phyloP scores from a whole-genome alignment of 1,284 basidiomycete genomes.

The Clitocybe nebularis region DNA sequence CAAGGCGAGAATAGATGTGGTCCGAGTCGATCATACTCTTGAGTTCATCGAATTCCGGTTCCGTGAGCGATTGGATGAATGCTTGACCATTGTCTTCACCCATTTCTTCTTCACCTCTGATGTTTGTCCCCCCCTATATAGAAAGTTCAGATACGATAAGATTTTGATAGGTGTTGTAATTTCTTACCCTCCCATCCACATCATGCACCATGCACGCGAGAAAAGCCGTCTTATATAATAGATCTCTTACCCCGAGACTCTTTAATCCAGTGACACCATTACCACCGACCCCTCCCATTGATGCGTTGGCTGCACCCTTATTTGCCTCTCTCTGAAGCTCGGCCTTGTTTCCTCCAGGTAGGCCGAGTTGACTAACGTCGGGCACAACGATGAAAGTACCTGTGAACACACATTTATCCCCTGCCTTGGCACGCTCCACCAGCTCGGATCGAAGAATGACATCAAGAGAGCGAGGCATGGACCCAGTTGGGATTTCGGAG shows the following conservation, averaged over 20 bases:
- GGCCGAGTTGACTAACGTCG: constrained; percentile 93
- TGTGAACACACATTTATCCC: constrained; percentile 98
- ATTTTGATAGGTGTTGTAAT: constrained; percentile 1
- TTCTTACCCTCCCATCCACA: constrained; percentile 77
- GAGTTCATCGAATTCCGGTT: constrained; percentile 94
- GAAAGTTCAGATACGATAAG: constrained; percentile 6
- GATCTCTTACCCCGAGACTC: constrained; percentile 89
- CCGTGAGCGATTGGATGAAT: constrained; percentile 86
- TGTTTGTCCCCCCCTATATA: constrained; percentile 71
- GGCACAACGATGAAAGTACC: constrained; percentile 98
- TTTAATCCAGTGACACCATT: constrained; percentile 94
- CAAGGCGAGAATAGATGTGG: constrained; percentile 92
- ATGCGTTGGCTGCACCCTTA: constrained; percentile 55
- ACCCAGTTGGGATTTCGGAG: constrained; percentile 97
- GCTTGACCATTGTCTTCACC: constrained; percentile 73
- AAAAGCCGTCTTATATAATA: constrained; percentile 99
- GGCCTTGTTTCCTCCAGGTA: constrained; percentile 91
- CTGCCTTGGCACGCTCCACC: constrained; percentile 97
- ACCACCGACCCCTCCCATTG: constrained; percentile 70
- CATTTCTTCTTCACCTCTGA: constrained; percentile 82
- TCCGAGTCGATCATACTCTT: constrained; percentile 90
- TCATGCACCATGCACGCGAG: constrained; percentile 97
- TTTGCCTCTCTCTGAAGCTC: constrained; percentile 88
- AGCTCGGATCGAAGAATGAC: constrained; percentile 94
- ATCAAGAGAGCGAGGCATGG: constrained; percentile 96